phyloP scores from a whole-genome alignment of 768 basidiomycete genomes.

The Lactarius quietus region DNA sequence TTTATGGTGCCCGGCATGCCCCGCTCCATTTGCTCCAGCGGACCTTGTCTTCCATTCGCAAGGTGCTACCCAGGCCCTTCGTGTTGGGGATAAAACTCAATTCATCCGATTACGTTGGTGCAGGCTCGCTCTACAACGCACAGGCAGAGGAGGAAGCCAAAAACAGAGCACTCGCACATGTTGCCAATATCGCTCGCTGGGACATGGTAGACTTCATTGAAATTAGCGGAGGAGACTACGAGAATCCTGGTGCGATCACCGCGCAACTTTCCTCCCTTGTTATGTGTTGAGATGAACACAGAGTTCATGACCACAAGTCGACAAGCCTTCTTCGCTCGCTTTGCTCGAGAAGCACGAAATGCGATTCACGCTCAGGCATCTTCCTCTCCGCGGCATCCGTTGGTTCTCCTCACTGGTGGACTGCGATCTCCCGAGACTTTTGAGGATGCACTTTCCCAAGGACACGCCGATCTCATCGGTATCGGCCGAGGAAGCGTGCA shows the following conservation, averaged over 20 bases:
- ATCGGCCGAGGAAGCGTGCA: slow-evolving; percentile 65
- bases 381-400: slow-evolving; percentile 39
- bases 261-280: neutral
- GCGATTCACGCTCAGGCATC: slow-evolving; percentile 37
- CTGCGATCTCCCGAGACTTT: slow-evolving; percentile 59
- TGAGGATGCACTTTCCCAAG: slow-evolving; percentile 45
- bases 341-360: slow-evolving; percentile 54
- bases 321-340: slow-evolving; percentile 70
- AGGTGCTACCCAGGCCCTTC: slow-evolving; percentile 52
- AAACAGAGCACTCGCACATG: slow-evolving; percentile 53
- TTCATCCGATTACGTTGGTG: slow-evolving; percentile 63
- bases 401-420: slow-evolving; percentile 80
- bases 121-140: slow-evolving; percentile 28
- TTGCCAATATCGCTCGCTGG: slow-evolving; percentile 60
- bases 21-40: slow-evolving; percentile 55
- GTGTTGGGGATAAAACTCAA: slow-evolving; percentile 78
- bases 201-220: slow-evolving; percentile 77
- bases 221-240: slow-evolving; percentile 85
- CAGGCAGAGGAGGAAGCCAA: slow-evolving; percentile 34
- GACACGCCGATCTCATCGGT: slow-evolving; percentile 72
- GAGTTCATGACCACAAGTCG: slow-evolving; percentile 41
- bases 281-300: slow-evolving; percentile 9
- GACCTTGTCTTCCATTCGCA: slow-evolving; percentile 55
- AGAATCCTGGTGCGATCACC: slow-evolving; percentile 55
- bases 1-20: slow-evolving; percentile 47